Percentiles rank a stretch among this genome's conserved stretches.
phyloP scores from a whole-genome alignment of 345 rosid genomes.

The Salix arbutifolia region DNA sequence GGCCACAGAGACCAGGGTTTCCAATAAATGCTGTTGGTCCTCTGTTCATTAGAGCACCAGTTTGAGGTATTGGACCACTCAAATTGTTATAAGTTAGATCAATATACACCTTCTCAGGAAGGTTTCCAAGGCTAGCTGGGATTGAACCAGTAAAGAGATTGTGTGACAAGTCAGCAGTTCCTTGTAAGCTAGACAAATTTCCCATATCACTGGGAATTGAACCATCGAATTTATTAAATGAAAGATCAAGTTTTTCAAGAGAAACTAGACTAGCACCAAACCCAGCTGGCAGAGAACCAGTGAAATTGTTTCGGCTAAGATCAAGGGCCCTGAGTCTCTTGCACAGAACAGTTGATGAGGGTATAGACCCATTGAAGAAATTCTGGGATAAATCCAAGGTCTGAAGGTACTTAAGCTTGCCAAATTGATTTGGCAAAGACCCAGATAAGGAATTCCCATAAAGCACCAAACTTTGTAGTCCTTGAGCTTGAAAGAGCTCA shows the following conservation, averaged over 20 bases:
- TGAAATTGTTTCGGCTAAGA: slow-evolving; percentile 76
- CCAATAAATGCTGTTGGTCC: slow-evolving; percentile 93
- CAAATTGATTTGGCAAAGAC: slow-evolving; percentile 61
- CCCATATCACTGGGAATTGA: slow-evolving; percentile 70
- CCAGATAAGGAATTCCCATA: slow-evolving; percentile 87
- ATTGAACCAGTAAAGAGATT: slow-evolving; percentile 65
- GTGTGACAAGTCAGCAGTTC: slow-evolving; percentile 93
- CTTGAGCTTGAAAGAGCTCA: slow-evolving; percentile 69
- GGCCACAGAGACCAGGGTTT: slow-evolving; percentile 84
- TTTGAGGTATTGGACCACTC: slow-evolving; percentile 94
- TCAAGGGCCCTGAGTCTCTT: slow-evolving; percentile 66
- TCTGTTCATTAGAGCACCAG: slow-evolving; percentile 85
- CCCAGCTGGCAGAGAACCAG: slow-evolving; percentile 64
- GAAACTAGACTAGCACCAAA: slow-evolving; percentile 60
- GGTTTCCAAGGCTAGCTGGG: slow-evolving; percentile 77
- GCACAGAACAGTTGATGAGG: slow-evolving; percentile 66
- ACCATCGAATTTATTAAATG: slow-evolving; percentile 72
- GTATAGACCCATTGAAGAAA: slow-evolving; percentile 68
- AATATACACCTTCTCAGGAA: slow-evolving; percentile 93
- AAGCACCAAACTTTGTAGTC: slow-evolving; percentile 87
- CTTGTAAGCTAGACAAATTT: slow-evolving; percentile 81
- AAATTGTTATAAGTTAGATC: slow-evolving; percentile 82
- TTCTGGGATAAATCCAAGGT: slow-evolving; percentile 81
- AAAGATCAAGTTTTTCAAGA: slow-evolving; percentile 73
- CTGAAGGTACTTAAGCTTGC: slow-evolving; percentile 69